These are phyloP conservation scores for Phytophthora meadii DNA, from an alignment of 352 stramenopile species.

Conservation along the genomic window DNA sequence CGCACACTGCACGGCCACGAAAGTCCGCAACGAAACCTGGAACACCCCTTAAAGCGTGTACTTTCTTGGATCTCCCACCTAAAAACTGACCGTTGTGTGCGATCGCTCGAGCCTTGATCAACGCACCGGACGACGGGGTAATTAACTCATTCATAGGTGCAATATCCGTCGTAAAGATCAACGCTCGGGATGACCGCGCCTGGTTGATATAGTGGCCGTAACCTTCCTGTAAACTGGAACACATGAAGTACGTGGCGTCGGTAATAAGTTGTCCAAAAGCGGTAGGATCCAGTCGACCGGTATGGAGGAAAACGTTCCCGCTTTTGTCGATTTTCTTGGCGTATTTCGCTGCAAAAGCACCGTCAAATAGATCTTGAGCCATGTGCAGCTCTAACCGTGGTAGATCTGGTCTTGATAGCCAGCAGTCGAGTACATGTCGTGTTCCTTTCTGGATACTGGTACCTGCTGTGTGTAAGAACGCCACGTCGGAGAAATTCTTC, in stretches of 20 bases:
- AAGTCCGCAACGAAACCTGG: slow-evolving; percentile 54
- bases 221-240: slow-evolving; percentile 57
- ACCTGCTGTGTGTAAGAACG: slow-evolving; percentile 54
- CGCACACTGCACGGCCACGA: slow-evolving; percentile 45
- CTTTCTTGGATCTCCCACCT: slow-evolving; percentile 36
- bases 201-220: slow-evolving; percentile 80
- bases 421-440: slow-evolving; percentile 49
- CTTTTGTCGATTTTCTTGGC: slow-evolving; percentile 30
- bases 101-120: slow-evolving; percentile 36
- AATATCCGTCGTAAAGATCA: slow-evolving; percentile 64
- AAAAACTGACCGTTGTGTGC: slow-evolving; percentile 44
- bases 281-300: slow-evolving; percentile 38
- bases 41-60: slow-evolving; percentile 42
- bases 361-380: slow-evolving; percentile 42
- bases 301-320: slow-evolving; percentile 41
- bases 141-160: slow-evolving; percentile 72
- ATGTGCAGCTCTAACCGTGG: slow-evolving; percentile 48
- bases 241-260: slow-evolving; percentile 54
- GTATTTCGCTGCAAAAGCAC: slow-evolving; percentile 33
- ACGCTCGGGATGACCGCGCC: slow-evolving; percentile 46
- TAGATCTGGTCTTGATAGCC: slow-evolving; percentile 38
- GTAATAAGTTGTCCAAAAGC: slow-evolving; percentile 52
- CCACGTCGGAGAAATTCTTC: slow-evolving; percentile 52
- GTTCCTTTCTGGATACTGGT: slow-evolving; percentile 59
- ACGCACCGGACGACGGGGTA: slow-evolving; percentile 44